phyloP scores from a whole-genome alignment of 2,329 filamentous ascomycete genomes.

The Pyricularia grisea region DNA sequence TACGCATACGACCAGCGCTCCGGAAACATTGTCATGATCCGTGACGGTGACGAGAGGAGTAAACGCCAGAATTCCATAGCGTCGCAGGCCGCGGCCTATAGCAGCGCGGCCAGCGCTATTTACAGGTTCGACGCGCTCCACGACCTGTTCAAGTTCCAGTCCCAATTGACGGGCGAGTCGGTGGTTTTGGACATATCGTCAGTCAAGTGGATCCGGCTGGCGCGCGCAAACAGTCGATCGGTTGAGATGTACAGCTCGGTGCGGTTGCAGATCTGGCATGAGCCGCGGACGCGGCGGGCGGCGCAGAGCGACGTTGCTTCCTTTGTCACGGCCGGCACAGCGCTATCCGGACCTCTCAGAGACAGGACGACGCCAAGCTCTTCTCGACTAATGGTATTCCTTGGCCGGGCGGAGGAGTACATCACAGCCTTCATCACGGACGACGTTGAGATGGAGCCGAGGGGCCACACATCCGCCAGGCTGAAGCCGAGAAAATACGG shows the following conservation, averaged over 20 bases:
- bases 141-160: constrained; percentile 19
- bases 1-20: constrained; percentile 20
- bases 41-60: constrained; percentile 14
- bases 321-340: constrained; percentile 18
- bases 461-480: constrained; percentile 16
- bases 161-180: constrained; percentile 17
- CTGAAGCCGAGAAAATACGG: constrained; percentile 17
- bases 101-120: constrained; percentile 12
- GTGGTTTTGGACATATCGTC: constrained; percentile 18
- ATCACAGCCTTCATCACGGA: constrained; percentile 20
- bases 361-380: constrained; percentile 14
- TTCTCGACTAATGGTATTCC: constrained; percentile 16
- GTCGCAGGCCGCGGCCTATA: neutral
- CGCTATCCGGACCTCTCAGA: constrained; percentile 16
- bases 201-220: constrained; percentile 15
- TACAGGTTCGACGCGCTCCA: constrained; percentile 15
- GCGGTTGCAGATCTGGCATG: constrained; percentile 20
- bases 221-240: constrained; percentile 11
- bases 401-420: constrained; percentile 17
- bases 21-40: constrained; percentile 16
- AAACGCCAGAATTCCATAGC: constrained; percentile 8
- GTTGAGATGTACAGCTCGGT: constrained; percentile 16
- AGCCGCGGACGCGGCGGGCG: constrained; percentile 11
- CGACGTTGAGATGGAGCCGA: constrained; percentile 16
- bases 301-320: constrained; percentile 14